phyloP scores from a whole-genome alignment of 169 alveolate species.

The Plasmodium ovale region DNA sequence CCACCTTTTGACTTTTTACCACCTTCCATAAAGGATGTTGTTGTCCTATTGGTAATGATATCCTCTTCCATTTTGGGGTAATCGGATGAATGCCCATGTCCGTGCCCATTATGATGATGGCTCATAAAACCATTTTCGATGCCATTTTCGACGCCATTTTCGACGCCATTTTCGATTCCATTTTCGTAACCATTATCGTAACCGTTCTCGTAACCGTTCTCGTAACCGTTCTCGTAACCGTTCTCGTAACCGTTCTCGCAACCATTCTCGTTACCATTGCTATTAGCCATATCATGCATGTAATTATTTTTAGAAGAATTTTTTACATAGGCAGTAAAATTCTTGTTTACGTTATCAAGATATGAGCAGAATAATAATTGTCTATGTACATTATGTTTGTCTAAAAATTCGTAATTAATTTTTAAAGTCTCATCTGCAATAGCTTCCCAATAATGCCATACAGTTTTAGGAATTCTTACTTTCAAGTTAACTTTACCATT shows the following conservation, averaged over 20 bases:
- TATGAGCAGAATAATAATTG: slow-evolving; percentile 49
- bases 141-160: too few species aligned
- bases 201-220: background rate
- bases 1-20: too few species aligned
- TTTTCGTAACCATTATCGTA: background rate
- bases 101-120: too few species aligned
- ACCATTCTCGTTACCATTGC: background rate
- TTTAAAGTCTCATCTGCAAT: slow-evolving; percentile 76
- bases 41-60: too few species aligned
- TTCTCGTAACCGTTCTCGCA: background rate
- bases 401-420: slow-evolving; percentile 74
- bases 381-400: slow-evolving; percentile 43
- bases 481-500: slow-evolving; percentile 79
- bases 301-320: slow-evolving; percentile 28
- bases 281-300: too few species aligned
- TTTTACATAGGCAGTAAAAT: slow-evolving; percentile 22
- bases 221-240: background rate
- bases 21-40: too few species aligned
- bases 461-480: slow-evolving; percentile 80
- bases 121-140: too few species aligned
- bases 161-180: too few species aligned
- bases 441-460: slow-evolving; percentile 86
- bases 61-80: too few species aligned
- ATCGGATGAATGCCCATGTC: too few species aligned
- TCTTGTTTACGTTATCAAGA: slow-evolving; percentile 42